Conservation (phyloP, 345 rosid species). For the Microcos paniculata region DNA sequence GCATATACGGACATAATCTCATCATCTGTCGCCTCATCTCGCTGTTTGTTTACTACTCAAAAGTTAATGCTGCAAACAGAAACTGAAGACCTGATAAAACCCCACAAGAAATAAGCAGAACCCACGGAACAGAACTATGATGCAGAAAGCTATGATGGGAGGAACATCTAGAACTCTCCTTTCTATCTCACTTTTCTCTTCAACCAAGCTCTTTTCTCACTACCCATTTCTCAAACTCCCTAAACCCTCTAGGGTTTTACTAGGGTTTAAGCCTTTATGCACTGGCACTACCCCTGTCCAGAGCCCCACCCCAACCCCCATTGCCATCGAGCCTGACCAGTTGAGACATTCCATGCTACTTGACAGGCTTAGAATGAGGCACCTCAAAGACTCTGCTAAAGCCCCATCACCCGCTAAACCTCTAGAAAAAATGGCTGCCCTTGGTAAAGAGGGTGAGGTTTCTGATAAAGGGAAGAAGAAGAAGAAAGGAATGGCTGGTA, state of each 20-base stretch:
- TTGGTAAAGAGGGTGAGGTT: slow-evolving; percentile 25
- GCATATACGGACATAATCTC: no score
- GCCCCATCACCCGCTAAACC: slow-evolving; percentile 31
- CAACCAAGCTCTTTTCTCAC: slow-evolving; percentile 29
- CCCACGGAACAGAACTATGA: background rate
- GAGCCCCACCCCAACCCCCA: slow-evolving; percentile 12
- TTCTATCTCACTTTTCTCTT: slow-evolving; percentile 45
- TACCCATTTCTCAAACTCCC: slow-evolving; percentile 43
- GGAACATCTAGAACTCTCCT: slow-evolving; percentile 52
- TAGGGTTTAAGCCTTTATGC: slow-evolving; percentile 50
- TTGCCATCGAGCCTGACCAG: slow-evolving; percentile 42
- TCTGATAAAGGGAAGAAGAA: slow-evolving; percentile 33
- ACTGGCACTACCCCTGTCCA: slow-evolving; percentile 24
- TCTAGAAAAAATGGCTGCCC: slow-evolving; percentile 18
- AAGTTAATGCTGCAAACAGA: background rate
- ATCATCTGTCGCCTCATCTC: background rate
- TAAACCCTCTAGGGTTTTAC: slow-evolving; percentile 48
- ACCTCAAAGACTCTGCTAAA: slow-evolving; percentile 55
- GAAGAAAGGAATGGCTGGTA: slow-evolving; percentile 51
- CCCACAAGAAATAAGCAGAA: background rate
- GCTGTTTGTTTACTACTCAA: background rate
- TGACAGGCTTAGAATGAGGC: slow-evolving; percentile 74
- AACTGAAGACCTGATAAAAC: background rate
- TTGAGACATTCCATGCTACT: slow-evolving; percentile 70
- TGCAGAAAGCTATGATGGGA: slow-evolving; percentile 51